Evolutionary conservation across 805 yeast genomes (phyloP).

Genomic region (Candida palmyrensis): DNA sequence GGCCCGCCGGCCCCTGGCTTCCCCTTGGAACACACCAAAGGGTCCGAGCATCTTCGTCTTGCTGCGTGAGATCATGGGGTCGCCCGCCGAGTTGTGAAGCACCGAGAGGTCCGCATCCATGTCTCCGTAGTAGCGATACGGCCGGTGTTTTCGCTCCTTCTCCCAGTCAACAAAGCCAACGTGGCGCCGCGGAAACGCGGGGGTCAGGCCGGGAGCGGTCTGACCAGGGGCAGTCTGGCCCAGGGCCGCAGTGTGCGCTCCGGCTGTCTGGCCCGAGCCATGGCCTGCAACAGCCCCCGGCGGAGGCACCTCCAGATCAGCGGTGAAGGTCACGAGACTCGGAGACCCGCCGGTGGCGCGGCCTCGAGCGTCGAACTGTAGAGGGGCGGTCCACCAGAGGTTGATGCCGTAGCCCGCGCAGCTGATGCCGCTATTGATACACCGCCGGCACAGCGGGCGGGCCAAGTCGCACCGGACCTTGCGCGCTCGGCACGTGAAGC

Average conservation of each 20-base stretch:
- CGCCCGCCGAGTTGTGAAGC: conserved; percentile 44
- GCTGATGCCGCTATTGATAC: conserved; percentile 57
- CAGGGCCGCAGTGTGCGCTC: too few relatives aligned
- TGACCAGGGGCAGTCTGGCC: conserved; percentile 3
- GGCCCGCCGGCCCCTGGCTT: neutral
- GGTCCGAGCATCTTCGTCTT: conserved; percentile 61
- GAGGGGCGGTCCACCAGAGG: conserved; percentile 68
- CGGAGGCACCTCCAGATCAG: conserved; percentile 14
- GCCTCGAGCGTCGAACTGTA: conserved; percentile 23
- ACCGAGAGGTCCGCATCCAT: conserved; percentile 66
- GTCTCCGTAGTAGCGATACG: conserved; percentile 72
- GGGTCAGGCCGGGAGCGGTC: conserved; percentile 29
- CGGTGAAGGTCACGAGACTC: conserved; percentile 29
- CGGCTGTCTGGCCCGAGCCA: neutral
- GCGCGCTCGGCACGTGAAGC: conserved; percentile 80
- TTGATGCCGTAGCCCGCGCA: conserved; percentile 86
- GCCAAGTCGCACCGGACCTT: conserved; percentile 76
- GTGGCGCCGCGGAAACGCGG: conserved; percentile 55
- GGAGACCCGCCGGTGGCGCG: conserved; percentile 22
- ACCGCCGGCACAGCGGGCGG: conserved; percentile 67
- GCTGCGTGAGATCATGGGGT: conserved; percentile 15
- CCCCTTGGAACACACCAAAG: conserved; percentile 66
- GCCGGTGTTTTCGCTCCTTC: conserved; percentile 36
- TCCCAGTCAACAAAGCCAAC: conserved; percentile 74
- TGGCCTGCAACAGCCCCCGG: conserved; percentile 7